phyloP scores from a whole-genome alignment of 2,329 filamentous ascomycete genomes.

The Fusarium nelsonii region DNA sequence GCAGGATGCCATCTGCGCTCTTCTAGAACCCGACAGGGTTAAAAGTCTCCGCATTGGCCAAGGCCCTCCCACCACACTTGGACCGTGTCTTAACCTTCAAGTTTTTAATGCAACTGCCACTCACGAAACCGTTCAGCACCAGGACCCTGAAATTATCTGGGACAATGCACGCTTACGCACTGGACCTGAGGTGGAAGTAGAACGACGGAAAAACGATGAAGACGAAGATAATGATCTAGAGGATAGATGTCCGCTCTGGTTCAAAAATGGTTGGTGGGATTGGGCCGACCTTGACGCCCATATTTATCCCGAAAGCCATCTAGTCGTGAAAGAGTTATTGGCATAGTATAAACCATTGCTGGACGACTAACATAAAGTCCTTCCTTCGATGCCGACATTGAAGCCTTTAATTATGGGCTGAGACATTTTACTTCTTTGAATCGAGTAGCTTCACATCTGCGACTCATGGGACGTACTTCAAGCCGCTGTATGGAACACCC shows the following conservation, averaged over 20 bases:
- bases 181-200: neutral
- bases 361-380: neutral
- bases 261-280: neutral
- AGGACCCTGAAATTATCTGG: neutral
- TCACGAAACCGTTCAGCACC: neutral
- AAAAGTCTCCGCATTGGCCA: neutral
- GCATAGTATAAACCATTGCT: neutral
- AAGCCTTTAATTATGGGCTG: neutral
- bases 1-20: neutral
- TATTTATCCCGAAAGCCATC: neutral
- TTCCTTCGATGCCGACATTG: rapidly evolving
- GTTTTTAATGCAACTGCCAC: neutral
- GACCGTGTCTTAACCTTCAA: neutral
- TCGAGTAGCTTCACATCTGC: neutral
- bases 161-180: neutral
- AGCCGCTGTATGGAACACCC: neutral
- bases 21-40: neutral
- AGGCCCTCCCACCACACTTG: neutral
- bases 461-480: neutral
- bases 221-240: neutral
- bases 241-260: neutral
- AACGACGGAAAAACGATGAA: neutral
- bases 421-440: neutral
- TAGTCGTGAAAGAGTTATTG: neutral
- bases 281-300: rapidly evolving